Percentiles rank a stretch among this genome's conserved stretches.
Evolutionary conservation across 208 protist genomes (phyloP).

Genomic region (Trypanosoma congolense): DNA sequence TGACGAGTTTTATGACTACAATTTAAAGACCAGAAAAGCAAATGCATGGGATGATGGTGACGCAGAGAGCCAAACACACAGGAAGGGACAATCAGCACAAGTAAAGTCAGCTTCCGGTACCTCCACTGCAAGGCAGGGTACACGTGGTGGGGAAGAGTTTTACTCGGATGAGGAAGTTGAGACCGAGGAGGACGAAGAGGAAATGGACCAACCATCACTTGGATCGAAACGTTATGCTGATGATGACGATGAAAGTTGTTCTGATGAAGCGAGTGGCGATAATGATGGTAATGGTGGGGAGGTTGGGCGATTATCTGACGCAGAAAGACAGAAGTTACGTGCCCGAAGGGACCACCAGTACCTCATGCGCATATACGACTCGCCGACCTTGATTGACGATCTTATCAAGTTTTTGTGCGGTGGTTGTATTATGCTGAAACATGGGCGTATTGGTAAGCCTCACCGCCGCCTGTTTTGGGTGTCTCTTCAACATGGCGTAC

Average conservation of each 20-base stretch:
- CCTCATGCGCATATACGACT: slow-evolving; percentile 87
- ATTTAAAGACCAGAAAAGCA: neutral
- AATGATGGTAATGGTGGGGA: slow-evolving; percentile 3
- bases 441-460: slow-evolving; percentile 86
- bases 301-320: slow-evolving; percentile 8
- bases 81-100: too few species aligned
- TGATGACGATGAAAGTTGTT: neutral
- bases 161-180: neutral
- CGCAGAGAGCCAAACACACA: too few species aligned
- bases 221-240: neutral
- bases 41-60: too few species aligned
- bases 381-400: slow-evolving; percentile 73
- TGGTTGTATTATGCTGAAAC: slow-evolving; percentile 88
- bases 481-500: slow-evolving; percentile 26
- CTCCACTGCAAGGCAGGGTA: too few species aligned
- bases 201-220: too few species aligned
- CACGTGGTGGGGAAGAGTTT: neutral
- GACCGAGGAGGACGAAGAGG: neutral
- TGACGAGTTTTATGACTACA: neutral
- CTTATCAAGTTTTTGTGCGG: slow-evolving; percentile 76
- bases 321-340: slow-evolving; percentile 24
- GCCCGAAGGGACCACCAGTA: slow-evolving; percentile 38
- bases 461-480: slow-evolving; percentile 88
- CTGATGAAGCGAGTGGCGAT: neutral
- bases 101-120: too few species aligned